Evolutionary conservation across 1,284 basidiomycete genomes (phyloP), one percentile per base, ranked within the genome.

Genomic region (Tilletia horrida): DNA sequence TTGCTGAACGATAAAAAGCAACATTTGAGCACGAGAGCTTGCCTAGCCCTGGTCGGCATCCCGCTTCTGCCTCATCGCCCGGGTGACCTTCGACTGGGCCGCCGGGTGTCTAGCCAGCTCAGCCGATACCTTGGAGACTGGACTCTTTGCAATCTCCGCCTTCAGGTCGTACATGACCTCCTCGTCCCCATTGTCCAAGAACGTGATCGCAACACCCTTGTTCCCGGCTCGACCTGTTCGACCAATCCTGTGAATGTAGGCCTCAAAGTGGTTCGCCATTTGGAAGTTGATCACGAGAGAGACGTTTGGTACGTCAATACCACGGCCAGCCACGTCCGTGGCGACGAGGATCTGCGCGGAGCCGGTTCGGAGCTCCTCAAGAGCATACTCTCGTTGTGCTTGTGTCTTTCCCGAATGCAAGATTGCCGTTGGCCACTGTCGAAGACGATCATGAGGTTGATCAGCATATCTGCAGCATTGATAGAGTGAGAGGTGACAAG

Each of bases 291-390:
- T 88, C 72, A 98, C 95, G 66, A 97, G 85, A 67, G 89, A 91
- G 69, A 97, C 94, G 82, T 98, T 92, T 71, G 93, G 91, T 3
- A 98, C 92, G 84, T 99, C 96, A 82, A 98, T 97, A 87, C 95
- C 95, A 81, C 95, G 90, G 63, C 96, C 95, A 25, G 96, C 95
- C 65, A 99, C 86, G 83, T 98, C 96, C 18, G 95, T 99, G 0
- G 96, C 96, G 40, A 98, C 95, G 3, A 99, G 69, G n/a, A 81
- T 66, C n/a, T 86, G 44, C 93, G 87, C 80, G 90, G 91, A 88
- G 63, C 94, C 95, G 43, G 87, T 88, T 8, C 96, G 89, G 67
- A 99, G 84, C 0, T 91, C 85, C 72, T 92, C 89, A 69, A 99
- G 84, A 0, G 94, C 88, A 1, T 91, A 92, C 83, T 99, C 95